Evolutionary conservation across 2,329 filamentous ascomycete species (phyloP), one percentile per base, ranked within the genome.

Genomic region (Aspergillus tanneri): DNA sequence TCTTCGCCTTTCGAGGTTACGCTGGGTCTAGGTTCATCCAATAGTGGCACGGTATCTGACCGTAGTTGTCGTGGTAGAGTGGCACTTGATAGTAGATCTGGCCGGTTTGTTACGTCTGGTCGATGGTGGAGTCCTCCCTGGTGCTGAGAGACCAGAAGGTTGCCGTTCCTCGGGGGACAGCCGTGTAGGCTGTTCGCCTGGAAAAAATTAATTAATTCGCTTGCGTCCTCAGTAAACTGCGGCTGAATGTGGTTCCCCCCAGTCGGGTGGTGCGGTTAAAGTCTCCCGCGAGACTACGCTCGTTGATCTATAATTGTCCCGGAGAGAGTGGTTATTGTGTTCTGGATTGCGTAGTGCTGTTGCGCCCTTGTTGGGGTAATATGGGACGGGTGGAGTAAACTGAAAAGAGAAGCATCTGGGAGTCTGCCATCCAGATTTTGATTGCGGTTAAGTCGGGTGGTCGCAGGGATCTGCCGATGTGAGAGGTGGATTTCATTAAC

Each of bases 11-110:
- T 2, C 53, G 34, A 57, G 30, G 55, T 16, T 47, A 32, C 46
- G 49, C 28, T 37, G 49, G 12, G 30, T 27, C 21, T 59, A 28
- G 2, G 58, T 39, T 49, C 44, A 59, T 47, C 59, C 43, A 3
- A 57, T 58, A 45, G 42, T 62, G 9, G 41, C 52, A 4, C 46
- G 46, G 35, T 62, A 46, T 59, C 53, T 1, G 53, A 61, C 60
- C 44, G 22, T 63, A 60, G 47, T 59, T 54, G 12, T 61, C 52
- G 19, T 55, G 47, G 45, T 63, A 60, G n/a, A n/a, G n/a, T n/a
- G n/a, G n/a, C n/a, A n/a, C n/a, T n/a, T n/a, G n/a, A n/a, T n/a
- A 63, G 47, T 9, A 39, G 47, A 5, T 30, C 27, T 2, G 25
- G 54, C 9, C 46, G 27, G 8, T 59, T 38, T 0, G 52, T 59